Base-by-base conservation (phyloP, 305 asterid species). In the Fraxinus xanthoxyloides region DNA sequence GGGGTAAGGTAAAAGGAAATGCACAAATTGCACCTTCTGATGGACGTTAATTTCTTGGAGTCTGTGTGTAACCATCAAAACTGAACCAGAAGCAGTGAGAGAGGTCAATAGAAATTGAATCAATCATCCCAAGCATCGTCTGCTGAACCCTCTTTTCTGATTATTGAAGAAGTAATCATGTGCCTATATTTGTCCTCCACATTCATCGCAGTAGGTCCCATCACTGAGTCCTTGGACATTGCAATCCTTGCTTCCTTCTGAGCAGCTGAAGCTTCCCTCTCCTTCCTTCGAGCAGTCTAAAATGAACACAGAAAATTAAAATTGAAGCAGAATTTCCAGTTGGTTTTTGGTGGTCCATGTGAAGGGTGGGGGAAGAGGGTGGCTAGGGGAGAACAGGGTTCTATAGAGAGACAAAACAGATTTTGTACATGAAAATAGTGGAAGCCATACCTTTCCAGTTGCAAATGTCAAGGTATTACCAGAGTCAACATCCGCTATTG, bases 71-170 rank as follows among this genome's bases (percentile, higher is more conserved):
- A 61, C 72, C 72, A 21, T 61, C 31, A 61, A 48, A 24, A 38
- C 59, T 65, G 75, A 81, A 19, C 10, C 48, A 46, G 51, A 17
- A 30, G 35, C 19, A 26, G 73, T 9, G 5, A 28, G 13, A 67
- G 36, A 65, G 70, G 72, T 63, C 10, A n/a, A n/a, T 3, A n/a
- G 70, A 21, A 36, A 26, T 6, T 28, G 32, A 65, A 76, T 92
- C 85, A 94, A 85, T 92, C 97, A 82, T 92, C 97, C 97, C 97
- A 94, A 73, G 98, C 98, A 80, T 86, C 94, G 75, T 94, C 98
- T n/a, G 97, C 97, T 30, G 94, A 82, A 46, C 97, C 98, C 86
- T 92, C 96, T 76, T 87, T 90, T 88, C 80, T 90, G 80, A 56
- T 86, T 80, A 32, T 81, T 19, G 92, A 82, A 12, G 97, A 90